These are phyloP conservation scores for Aspergillus funiculosus DNA, from an alignment of 495 filamentous ascomycete species.

Conservation along the genomic window DNA sequence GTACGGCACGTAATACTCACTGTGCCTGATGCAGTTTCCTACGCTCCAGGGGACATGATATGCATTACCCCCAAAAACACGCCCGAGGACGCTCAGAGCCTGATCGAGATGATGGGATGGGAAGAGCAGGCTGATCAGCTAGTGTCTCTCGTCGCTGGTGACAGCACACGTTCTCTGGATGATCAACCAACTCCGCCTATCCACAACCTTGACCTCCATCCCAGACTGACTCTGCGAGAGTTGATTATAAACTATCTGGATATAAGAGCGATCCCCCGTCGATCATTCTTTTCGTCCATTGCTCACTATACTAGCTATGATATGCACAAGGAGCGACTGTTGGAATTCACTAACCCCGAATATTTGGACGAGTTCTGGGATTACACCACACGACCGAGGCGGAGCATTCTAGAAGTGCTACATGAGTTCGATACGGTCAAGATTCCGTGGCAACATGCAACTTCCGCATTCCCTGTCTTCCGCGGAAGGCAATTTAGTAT, in stretches of 20 bases:
- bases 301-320: conserved; percentile 65
- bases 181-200: conserved; percentile 39
- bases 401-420: conserved; percentile 85
- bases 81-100: conserved; percentile 62
- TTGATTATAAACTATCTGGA: conserved; percentile 80
- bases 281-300: conserved; percentile 73
- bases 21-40: conserved; percentile 37
- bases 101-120: conserved; percentile 78
- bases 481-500: conserved; percentile 83
- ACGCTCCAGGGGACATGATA: conserved; percentile 68
- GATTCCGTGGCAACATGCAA: conserved; percentile 67
- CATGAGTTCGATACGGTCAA: conserved; percentile 82
- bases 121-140: conserved; percentile 59
- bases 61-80: conserved; percentile 85
- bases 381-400: conserved; percentile 86
- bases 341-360: conserved; percentile 71
- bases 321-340: conserved; percentile 71
- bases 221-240: conserved; percentile 60
- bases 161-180: conserved; percentile 13
- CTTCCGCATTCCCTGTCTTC: conserved; percentile 67
- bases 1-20: conserved; percentile 69
- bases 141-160: conserved; percentile 43
- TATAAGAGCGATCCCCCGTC: conserved; percentile 79
- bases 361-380: conserved; percentile 90
- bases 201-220: conserved; percentile 33